These are phyloP conservation scores for Kwoniella bestiolae DNA, from an alignment of 768 basidiomycete genomes.

Conservation along the genomic window DNA sequence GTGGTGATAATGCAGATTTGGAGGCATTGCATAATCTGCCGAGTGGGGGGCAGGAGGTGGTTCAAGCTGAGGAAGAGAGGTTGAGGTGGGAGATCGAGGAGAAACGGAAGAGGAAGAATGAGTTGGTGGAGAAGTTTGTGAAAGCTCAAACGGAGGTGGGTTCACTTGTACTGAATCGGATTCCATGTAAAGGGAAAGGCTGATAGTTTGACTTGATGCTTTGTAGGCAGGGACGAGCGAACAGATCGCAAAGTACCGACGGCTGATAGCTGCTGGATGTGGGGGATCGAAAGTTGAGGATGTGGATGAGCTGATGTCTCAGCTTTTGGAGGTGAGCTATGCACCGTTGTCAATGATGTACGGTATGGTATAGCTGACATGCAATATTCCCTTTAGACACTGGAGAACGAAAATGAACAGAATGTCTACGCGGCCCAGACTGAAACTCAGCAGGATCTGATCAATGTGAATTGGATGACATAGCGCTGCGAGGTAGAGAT, in stretches of 20 bases:
- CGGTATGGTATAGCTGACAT: background rate
- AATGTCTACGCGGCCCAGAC: conserved; percentile 4
- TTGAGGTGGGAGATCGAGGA: conserved; percentile 70
- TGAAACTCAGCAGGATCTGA: background rate
- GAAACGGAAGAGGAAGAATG: conserved; percentile 70
- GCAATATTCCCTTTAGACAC: conserved; percentile 13
- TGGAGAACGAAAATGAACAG: conserved; percentile 27
- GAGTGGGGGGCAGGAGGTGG: conserved; percentile 58
- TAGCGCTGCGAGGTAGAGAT: background rate
- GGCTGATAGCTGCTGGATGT: conserved; percentile 86
- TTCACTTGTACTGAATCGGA: background rate
- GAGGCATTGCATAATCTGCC: conserved; percentile 58
- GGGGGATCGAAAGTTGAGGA: conserved; percentile 82
- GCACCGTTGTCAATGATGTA: background rate
- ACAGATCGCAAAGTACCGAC: conserved; percentile 83
- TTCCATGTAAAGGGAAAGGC: background rate
- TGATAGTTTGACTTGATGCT: background rate
- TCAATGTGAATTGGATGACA: conserved; percentile 12
- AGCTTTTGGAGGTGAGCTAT: conserved; percentile 71
- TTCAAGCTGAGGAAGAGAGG: conserved; percentile 58
- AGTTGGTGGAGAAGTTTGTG: conserved; percentile 74
- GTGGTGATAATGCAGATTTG: conserved; percentile 42
- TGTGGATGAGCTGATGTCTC: conserved; percentile 81
- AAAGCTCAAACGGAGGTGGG: conserved; percentile 75
- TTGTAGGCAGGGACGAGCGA: conserved; percentile 76